Evolutionary conservation across 2,329 filamentous ascomycete genomes (phyloP).

Genomic region (Colletotrichum sp.): DNA sequence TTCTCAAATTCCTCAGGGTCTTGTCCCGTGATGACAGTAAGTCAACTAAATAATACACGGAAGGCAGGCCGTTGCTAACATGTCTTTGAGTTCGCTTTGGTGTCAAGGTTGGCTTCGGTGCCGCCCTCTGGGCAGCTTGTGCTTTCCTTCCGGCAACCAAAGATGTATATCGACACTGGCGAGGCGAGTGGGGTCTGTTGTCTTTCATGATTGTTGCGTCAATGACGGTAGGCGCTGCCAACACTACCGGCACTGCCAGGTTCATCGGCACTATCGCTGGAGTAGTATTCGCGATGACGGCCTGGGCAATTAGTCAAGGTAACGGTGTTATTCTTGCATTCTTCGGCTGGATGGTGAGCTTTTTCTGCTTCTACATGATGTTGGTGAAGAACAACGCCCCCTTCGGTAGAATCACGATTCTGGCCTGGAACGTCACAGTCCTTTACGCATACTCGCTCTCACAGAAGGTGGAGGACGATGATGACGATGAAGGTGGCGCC

Average conservation of each 20-base stretch:
- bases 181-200: conserved; percentile 94
- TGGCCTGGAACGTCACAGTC: conserved; percentile 95
- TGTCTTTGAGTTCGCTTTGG: conserved; percentile 68
- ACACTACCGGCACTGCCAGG: conserved; percentile 87
- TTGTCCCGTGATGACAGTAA: conserved; percentile 59
- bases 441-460: conserved; percentile 93
- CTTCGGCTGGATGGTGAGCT: conserved; percentile 80
- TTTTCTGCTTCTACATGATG: conserved; percentile 90
- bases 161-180: conserved; percentile 83
- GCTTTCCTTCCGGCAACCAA: conserved; percentile 82
- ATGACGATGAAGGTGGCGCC: conserved; percentile 87
- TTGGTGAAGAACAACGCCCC: conserved; percentile 83
- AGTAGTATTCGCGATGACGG: conserved; percentile 73
- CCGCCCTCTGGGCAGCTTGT: conserved; percentile 86
- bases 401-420: conserved; percentile 89
- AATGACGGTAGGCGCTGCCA: conserved; percentile 96
- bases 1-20: conserved; percentile 52
- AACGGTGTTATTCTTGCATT: conserved; percentile 79
- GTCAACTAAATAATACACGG: conserved; percentile 28
- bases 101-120: conserved; percentile 91
- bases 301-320: conserved; percentile 79
- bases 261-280: conserved; percentile 88
- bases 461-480: conserved; percentile 77
- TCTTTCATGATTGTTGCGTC: conserved; percentile 98
- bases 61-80: background rate